These are phyloP conservation scores for Periconia digitata DNA, from an alignment of 2,329 filamentous ascomycete genomes.

Conservation along the genomic window DNA sequence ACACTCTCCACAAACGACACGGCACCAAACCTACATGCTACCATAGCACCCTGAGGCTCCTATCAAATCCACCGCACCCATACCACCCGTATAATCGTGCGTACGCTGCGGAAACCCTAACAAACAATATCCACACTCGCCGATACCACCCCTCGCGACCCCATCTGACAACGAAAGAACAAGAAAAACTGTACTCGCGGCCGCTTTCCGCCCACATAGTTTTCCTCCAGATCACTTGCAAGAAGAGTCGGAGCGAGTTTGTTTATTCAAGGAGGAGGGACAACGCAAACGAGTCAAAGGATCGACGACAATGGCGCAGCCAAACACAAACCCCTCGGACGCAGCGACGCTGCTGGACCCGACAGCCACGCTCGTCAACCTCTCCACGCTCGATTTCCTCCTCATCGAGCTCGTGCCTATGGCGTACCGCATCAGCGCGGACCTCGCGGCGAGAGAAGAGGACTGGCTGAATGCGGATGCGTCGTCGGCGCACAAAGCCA, in stretches of 20 bases:
- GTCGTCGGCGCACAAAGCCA: conserved; percentile 8
- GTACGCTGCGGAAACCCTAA: too few relatives aligned
- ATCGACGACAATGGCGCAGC: neutral
- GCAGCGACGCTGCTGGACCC: conserved; percentile 63
- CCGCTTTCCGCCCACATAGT: too few relatives aligned
- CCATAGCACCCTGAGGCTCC: too few relatives aligned
- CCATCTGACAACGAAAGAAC: too few relatives aligned
- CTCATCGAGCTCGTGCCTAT: conserved; percentile 96
- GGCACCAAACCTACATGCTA: too few relatives aligned
- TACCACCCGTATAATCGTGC: neutral
- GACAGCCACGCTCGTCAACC: conserved; percentile 72
- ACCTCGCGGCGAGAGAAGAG: conserved; percentile 60
- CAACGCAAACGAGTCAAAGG: neutral
- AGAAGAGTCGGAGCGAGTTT: too few relatives aligned
- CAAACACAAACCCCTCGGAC: conserved; percentile 19
- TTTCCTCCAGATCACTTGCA: too few relatives aligned
- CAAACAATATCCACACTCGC: too few relatives aligned
- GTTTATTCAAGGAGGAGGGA: neutral
- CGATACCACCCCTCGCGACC: too few relatives aligned
- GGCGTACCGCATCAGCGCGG: conserved; percentile 80
- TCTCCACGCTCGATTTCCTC: conserved; percentile 88
- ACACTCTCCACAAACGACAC: neutral
- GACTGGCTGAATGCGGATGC: conserved; percentile 32
- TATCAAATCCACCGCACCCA: too few relatives aligned
- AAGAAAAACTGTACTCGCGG: too few relatives aligned